Evolutionary conservation across 768 basidiomycete species (phyloP), one percentile per base, ranked within the genome.

Genomic region (Boletus rubescentipes): DNA sequence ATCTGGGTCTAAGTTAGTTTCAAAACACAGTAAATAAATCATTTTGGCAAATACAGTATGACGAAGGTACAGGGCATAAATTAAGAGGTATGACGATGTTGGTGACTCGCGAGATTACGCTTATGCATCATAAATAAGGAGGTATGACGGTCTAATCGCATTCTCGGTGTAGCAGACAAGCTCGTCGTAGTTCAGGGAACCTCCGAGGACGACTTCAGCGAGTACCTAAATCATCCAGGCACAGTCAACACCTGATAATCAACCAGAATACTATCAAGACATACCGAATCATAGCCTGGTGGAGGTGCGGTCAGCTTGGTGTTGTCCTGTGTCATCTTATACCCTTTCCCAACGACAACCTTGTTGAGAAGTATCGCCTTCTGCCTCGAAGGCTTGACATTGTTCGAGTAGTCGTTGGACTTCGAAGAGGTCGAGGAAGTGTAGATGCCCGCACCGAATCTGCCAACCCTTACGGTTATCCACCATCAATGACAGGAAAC

Each of bases 361-460:
- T 87, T 88, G 69, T 87, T 88, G 49, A 89, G 70, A n/a, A 89
- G 75, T 36, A 89, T 85, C 0, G 83, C 82, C 59, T 86, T 86
- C 57, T 81, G 67, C 16, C 68, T 66, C 0, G 83, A 86, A 39
- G 76, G 70, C 55, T 77, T 79, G 48, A 78, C 74, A 54, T 85
- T 86, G 47, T 72, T 74, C 11, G 85, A 85, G 63, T 89, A 89
- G 67, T 89, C 86, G 54, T 87, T 83, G 16, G 86, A 85, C 79
- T 88, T 88, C 8, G 86, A 88, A n/a, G 87, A 87, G 2, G 86
- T 88, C n/a, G 84, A 84, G 6, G 85, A 86, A 2, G 86, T 87
- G 63, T 87, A 88, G 38, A 87, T 84, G 23, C 86, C 86, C 35
- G 80, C 79, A 23, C 86, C 86, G 46, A 87, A 87, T 55, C 85